These are phyloP conservation scores for Quercus mongolica DNA, from an alignment of 306 rosid species.

Conservation along the genomic window DNA sequence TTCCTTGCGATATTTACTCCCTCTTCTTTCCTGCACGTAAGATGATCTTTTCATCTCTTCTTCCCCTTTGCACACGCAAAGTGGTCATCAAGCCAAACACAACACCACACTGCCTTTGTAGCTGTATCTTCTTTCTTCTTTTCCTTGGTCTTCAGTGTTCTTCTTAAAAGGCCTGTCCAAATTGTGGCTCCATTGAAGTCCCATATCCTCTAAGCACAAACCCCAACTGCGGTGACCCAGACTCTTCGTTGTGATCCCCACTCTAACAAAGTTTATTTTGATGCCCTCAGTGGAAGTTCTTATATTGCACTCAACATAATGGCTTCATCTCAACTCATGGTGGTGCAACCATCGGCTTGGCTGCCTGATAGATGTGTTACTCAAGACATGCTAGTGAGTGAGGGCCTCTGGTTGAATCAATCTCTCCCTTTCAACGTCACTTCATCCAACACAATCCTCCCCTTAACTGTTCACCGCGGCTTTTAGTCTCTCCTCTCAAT, in stretches of 20 bases:
- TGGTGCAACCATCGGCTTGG: constrained; percentile 81
- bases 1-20: constrained; percentile 40
- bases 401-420: constrained; percentile 82
- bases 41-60: constrained; percentile 30
- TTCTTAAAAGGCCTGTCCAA: constrained; percentile 72
- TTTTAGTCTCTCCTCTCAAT: constrained; percentile 85
- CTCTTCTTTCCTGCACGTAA: constrained; percentile 19
- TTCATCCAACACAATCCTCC: constrained; percentile 79
- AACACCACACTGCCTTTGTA: constrained; percentile 21
- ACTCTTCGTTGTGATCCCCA: constrained; percentile 58
- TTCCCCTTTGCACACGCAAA: constrained; percentile 30
- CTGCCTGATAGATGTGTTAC: constrained; percentile 60
- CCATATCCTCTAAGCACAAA: constrained; percentile 87
- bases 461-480: constrained; percentile 85
- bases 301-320: constrained; percentile 49
- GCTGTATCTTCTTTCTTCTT: constrained; percentile 38
- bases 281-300: constrained; percentile 69
- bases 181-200: constrained; percentile 65
- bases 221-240: constrained; percentile 62
- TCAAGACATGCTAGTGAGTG: constrained; percentile 70
- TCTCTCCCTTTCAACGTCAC: constrained; percentile 86
- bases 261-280: constrained; percentile 51
- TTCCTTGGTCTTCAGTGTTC: constrained; percentile 22
- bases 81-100: constrained; percentile 38
- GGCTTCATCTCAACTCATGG: constrained; percentile 50